Conservation (phyloP, 305 asterid species). For the Fraxinus sp. region DNA sequence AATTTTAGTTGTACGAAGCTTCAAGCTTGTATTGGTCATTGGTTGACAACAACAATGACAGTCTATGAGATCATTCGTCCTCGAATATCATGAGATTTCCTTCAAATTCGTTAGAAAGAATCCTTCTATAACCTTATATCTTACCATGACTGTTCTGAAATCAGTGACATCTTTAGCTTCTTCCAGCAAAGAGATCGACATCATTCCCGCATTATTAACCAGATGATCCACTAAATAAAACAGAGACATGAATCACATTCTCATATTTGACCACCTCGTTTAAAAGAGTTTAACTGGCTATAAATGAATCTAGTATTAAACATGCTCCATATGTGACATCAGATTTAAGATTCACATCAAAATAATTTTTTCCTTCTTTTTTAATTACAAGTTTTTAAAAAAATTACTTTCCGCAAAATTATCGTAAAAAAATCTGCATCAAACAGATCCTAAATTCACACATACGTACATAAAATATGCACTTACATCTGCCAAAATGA, state of each 20-base stretch:
- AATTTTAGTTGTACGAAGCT: not conserved
- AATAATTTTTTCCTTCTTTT: not conserved
- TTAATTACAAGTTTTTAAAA: not conserved
- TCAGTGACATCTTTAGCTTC: slow-evolving; percentile 56
- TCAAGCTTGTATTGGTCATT: not conserved
- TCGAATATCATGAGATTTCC: not conserved
- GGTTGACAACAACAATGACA: not conserved
- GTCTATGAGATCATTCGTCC: not conserved
- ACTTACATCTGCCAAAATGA: slow-evolving; percentile 61
- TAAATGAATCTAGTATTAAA: not conserved
- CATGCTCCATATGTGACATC: not conserved
- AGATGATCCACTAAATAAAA: slow-evolving; percentile 74
- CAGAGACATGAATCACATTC: not conserved
- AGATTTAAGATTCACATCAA: not conserved
- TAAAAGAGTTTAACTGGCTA: not conserved
- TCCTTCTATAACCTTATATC: not conserved
- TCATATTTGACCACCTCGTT: not conserved
- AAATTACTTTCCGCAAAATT: not conserved
- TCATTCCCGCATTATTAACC: slow-evolving; percentile 74
- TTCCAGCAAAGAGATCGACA: slow-evolving; percentile 56
- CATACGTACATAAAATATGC: not conserved
- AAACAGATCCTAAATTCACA: not conserved
- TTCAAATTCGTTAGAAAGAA: not conserved
- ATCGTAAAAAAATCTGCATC: not conserved
- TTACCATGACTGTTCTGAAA: slow-evolving; percentile 59